Evolutionary conservation across 2,329 filamentous ascomycete genomes (phyloP).

Genomic region (Colletotrichum somersetense): DNA sequence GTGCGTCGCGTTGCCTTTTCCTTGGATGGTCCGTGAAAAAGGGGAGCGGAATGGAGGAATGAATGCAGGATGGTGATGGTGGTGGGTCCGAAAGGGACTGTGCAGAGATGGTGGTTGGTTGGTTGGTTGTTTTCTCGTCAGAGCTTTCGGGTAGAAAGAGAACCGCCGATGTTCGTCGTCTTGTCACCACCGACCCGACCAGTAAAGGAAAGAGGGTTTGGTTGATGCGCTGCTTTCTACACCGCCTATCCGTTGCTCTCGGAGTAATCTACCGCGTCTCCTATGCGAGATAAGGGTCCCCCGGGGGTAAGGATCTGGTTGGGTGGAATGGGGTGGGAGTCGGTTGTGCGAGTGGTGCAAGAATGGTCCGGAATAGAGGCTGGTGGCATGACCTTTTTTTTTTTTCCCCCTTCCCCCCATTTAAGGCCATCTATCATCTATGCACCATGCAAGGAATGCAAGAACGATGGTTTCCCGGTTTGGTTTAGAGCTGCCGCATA

Average conservation of each 20-base stretch:
- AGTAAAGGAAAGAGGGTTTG: background rate
- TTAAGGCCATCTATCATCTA: background rate
- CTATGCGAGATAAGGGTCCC: conserved; percentile 16
- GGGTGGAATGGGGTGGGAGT: background rate
- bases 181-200: background rate
- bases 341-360: conserved; percentile 1
- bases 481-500: background rate
- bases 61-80: no score
- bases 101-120: background rate
- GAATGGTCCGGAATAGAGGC: conserved; percentile 3
- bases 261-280: conserved; percentile 16
- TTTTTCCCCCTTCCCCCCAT: no score
- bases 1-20: background rate
- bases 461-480: background rate
- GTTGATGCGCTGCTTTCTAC: conserved; percentile 12
- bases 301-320: background rate
- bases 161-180: background rate
- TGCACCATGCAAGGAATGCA: background rate
- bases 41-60: background rate
- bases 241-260: conserved; percentile 15
- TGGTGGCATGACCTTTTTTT: conserved; percentile 3
- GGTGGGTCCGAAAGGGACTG: background rate
- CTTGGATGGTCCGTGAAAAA: conserved; percentile 27
- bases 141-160: background rate
- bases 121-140: background rate